Conservation (phyloP, 2,329 filamentous ascomycete species). For the Aspergillus clavatus region DNA sequence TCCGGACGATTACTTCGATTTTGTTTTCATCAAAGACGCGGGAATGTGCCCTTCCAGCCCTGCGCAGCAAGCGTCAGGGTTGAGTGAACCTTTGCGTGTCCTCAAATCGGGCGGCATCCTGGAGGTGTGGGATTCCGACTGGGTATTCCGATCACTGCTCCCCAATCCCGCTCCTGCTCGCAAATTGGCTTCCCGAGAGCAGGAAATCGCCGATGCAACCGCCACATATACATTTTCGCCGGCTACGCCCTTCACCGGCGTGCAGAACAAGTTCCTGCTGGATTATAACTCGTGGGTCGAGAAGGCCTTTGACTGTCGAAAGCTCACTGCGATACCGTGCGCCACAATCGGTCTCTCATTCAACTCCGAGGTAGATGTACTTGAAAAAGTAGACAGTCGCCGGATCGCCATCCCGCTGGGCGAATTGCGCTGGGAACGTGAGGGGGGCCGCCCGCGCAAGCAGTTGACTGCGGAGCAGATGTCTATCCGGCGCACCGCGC, state of each 20-base stretch:
- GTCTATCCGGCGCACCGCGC: constrained; percentile 71
- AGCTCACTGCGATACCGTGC: constrained; percentile 71
- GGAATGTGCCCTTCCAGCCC: constrained; percentile 61
- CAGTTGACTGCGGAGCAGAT: constrained; percentile 63
- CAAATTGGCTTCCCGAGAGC: constrained; percentile 56
- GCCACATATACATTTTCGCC: constrained; percentile 78
- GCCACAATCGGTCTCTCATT: constrained; percentile 70
- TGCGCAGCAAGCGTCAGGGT: constrained; percentile 49
- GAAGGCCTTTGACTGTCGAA: constrained; percentile 66
- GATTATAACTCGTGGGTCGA: constrained; percentile 81
- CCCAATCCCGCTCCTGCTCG: constrained; percentile 65
- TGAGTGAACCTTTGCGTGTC: constrained; percentile 72
- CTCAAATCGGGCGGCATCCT: constrained; percentile 72
- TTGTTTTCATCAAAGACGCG: constrained; percentile 83
- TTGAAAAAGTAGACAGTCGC: constrained; percentile 66
- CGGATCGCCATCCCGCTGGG: constrained; percentile 82
- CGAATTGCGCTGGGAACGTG: constrained; percentile 81
- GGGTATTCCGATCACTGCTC: constrained; percentile 74
- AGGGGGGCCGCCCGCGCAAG: constrained; percentile 45
- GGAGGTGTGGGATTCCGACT: constrained; percentile 87
- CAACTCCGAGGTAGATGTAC: constrained; percentile 69
- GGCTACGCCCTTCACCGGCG: constrained; percentile 74
- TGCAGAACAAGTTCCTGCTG: constrained; percentile 74
- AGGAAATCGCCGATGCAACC: constrained; percentile 60
- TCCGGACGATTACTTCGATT: constrained; percentile 72